Percentiles rank a stretch among this genome's conserved stretches.
Conservation (phyloP, 1,139 yeast species). For the Eremothecium gossypii region DNA sequence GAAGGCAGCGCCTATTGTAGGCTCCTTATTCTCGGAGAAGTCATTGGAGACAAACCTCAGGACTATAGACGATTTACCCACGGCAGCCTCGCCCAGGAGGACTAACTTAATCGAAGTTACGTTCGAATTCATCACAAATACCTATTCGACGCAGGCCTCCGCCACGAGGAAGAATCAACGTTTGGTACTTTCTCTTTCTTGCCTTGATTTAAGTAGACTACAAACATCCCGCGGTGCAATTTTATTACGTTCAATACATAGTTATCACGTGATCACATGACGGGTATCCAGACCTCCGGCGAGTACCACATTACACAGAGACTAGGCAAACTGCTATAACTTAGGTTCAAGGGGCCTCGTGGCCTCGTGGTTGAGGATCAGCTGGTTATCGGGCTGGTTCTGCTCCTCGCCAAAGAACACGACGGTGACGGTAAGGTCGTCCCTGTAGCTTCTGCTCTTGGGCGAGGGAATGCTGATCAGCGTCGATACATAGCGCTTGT, state of each 20-base stretch:
- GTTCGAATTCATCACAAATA: conserved; percentile 17
- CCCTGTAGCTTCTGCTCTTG: conserved; percentile 82
- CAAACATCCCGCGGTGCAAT: too few species aligned
- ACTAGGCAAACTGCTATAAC: conserved; percentile 25
- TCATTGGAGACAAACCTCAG: conserved; percentile 90
- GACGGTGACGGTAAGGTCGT: conserved; percentile 91
- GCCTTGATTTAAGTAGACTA: not conserved
- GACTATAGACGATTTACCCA: conserved; percentile 89
- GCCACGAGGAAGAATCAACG: not conserved
- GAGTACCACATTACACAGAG: too few species aligned
- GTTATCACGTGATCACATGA: too few species aligned
- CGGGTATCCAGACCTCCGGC: too few species aligned
- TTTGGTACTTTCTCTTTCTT: not conserved
- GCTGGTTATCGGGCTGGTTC: conserved; percentile 38
- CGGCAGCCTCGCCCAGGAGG: conserved; percentile 93
- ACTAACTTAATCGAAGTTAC: conserved; percentile 81
- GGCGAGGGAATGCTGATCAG: conserved; percentile 91
- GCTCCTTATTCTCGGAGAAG: conserved; percentile 93
- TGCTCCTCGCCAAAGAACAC: conserved; percentile 70
- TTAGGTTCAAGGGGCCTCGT: conserved; percentile 46
- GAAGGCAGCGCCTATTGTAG: conserved; percentile 97
- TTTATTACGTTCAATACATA: too few species aligned
- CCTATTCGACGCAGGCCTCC: not conserved
- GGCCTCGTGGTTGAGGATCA: conserved; percentile 47
- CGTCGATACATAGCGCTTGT: conserved; percentile 78